Base-by-base conservation (phyloP, 2,329 filamentous ascomycete species). In the Phaeosphaeriaceae sp. region DNA sequence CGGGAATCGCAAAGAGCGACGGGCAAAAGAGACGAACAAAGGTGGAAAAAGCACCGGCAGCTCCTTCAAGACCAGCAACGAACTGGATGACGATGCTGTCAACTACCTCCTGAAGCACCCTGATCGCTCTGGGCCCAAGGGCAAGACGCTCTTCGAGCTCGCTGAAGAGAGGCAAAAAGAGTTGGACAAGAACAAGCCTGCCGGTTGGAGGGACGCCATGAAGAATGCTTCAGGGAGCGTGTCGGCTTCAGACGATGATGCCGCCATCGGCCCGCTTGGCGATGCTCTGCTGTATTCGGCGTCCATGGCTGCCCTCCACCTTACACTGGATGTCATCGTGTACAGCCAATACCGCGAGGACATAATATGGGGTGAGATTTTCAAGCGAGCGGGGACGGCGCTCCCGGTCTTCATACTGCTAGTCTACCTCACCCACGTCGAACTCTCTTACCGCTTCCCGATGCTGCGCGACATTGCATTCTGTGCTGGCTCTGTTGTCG, bases 271-370 rank as follows among this genome's bases (percentile, higher is more conserved):
- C 1, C 79, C 82, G 7, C 44, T 79, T 1, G 82, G 78, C 41
- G 77, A 84, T 54, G 78, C 82, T 1, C 63, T 85, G 22, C 79
- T 84, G 54, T 84, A 82, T 69, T 74, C 79, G 7, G 78, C 86
- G 11, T 88, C 87, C 61, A 78, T 95, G 67, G 82, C 86, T 13
- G 91, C 89, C 82, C 78, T 93, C 51, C 90, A 94, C 73, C 88
- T 93, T 66, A 92, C 89, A 0, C 83, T 95, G 52, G 91, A 94
- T 71, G 88, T 93, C 40, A 81, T 95, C 11, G 90, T 93, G 21
- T 90, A 92, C 74, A 85, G 89, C 66, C 91, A 95, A 76, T 95
- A 92, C 69, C 86, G 87, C n/a, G 82, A 88, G 61, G 83, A 87
- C 1, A 82, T 93, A 2, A 73, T 83, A 3, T 92, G 88, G 88